Evolutionary conservation across 2,329 filamentous ascomycete species (phyloP).

Genomic region (Fusarium sp.): DNA sequence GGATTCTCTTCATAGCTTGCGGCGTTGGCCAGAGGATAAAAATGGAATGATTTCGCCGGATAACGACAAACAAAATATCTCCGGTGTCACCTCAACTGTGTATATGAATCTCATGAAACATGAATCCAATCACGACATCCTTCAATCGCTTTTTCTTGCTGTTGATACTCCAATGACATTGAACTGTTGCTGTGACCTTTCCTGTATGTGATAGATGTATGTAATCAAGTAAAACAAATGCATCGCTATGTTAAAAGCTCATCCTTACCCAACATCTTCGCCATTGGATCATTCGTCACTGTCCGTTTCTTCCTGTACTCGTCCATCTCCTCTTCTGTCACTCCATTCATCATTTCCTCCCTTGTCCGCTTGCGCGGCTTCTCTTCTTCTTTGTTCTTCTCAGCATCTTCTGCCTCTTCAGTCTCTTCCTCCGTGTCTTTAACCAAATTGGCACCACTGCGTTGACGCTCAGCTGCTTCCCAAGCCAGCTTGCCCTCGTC

Average conservation of each 20-base stretch:
- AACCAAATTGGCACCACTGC: slow-evolving; percentile 61
- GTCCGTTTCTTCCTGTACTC: slow-evolving; percentile 83
- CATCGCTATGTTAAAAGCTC: slow-evolving; percentile 57
- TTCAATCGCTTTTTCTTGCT: slow-evolving; percentile 14
- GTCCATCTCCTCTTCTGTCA: slow-evolving; percentile 88
- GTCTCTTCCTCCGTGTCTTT: slow-evolving; percentile 51
- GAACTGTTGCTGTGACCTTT: not conserved
- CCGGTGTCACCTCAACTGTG: slow-evolving; percentile 44
- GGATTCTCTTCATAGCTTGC: slow-evolving; percentile 62
- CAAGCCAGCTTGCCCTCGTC: slow-evolving; percentile 87
- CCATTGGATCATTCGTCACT: slow-evolving; percentile 88
- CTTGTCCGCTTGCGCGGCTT: slow-evolving; percentile 77
- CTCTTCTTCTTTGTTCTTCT: slow-evolving; percentile 51
- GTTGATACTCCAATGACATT: slow-evolving; percentile 8
- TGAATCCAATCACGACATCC: slow-evolving; percentile 41
- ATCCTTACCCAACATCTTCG: slow-evolving; percentile 80
- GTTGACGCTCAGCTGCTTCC: slow-evolving; percentile 77
- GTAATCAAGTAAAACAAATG: not conserved
- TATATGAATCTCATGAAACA: slow-evolving; percentile 45
- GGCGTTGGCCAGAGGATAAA: slow-evolving; percentile 66
- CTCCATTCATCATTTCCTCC: slow-evolving; percentile 81
- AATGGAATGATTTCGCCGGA: slow-evolving; percentile 59
- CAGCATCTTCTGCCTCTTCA: slow-evolving; percentile 47
- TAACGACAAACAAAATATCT: slow-evolving; percentile 44
- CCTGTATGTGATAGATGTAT: not conserved